Conservation (phyloP, 2,329 filamentous ascomycete genomes). For the Thielaviopsis punctulata region DNA sequence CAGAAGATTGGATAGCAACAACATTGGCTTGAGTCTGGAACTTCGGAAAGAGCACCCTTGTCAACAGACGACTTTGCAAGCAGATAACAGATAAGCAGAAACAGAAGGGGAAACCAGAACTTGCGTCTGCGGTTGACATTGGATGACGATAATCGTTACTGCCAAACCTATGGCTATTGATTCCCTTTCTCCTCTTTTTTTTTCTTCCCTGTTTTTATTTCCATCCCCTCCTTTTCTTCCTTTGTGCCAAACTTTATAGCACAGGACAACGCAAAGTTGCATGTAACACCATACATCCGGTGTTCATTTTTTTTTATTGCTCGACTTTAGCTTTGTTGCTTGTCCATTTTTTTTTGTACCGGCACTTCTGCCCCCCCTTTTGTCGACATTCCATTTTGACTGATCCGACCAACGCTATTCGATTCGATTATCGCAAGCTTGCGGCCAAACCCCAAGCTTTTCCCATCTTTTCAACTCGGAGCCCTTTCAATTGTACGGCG, state of each 20-base stretch:
- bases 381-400: background rate
- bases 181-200: conserved; percentile 5
- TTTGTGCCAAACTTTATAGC: background rate
- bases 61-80: too few relatives aligned
- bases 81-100: too few relatives aligned
- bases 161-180: background rate
- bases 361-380: background rate
- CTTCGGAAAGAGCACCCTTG: too few relatives aligned
- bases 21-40: too few relatives aligned
- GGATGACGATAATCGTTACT: background rate
- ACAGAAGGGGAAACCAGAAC: too few relatives aligned
- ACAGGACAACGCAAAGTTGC: background rate
- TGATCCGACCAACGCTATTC: background rate
- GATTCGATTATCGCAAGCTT: background rate
- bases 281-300: background rate
- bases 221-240: background rate
- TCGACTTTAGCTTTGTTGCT: background rate
- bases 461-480: background rate
- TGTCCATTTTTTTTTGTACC: background rate
- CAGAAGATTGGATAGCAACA: too few relatives aligned
- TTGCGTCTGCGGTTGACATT: background rate
- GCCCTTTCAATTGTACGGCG: background rate
- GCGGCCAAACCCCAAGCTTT: background rate
- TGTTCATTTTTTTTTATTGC: background rate
- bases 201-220: background rate